These are phyloP conservation scores for Insectozyma bohioensis DNA, from an alignment of 1,139 yeast species.

Conservation along the genomic window DNA sequence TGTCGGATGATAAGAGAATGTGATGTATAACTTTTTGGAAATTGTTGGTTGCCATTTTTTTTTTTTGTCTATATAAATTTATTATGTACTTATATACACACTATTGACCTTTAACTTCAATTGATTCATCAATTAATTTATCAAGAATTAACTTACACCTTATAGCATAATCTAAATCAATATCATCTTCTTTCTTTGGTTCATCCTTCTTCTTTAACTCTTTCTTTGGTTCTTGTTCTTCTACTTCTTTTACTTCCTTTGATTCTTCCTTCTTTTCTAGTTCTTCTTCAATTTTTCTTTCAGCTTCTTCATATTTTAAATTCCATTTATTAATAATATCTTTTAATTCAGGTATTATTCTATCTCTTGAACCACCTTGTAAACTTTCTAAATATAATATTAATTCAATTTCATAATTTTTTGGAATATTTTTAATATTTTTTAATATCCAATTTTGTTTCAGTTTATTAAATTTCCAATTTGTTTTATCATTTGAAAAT, in stretches of 20 bases:
- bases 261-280: conserved; percentile 26
- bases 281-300: conserved; percentile 37
- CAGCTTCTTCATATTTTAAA: conserved; percentile 40
- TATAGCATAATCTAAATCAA: conserved; percentile 13
- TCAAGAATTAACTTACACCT: conserved; percentile 13
- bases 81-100: too few species aligned
- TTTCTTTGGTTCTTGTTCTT: conserved; percentile 13
- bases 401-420: conserved; percentile 55
- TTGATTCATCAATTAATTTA: conserved; percentile 12
- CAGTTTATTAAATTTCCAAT: conserved; percentile 93
- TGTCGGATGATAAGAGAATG: neutral
- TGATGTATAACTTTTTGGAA: conserved; percentile 1
- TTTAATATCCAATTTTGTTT: conserved; percentile 91
- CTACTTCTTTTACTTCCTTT: conserved; percentile 19
- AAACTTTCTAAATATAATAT: conserved; percentile 61
- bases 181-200: conserved; percentile 13
- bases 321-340: conserved; percentile 59
- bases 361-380: conserved; percentile 69
- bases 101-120: conserved; percentile 12
- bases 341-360: conserved; percentile 55
- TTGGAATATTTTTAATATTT: conserved; percentile 58
- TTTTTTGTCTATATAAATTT: too few species aligned
- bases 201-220: conserved; percentile 12
- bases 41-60: conserved; percentile 1
- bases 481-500: conserved; percentile 55